Base-by-base conservation (phyloP, 2,329 filamentous ascomycete species). In the Rutstroemia sp. region DNA sequence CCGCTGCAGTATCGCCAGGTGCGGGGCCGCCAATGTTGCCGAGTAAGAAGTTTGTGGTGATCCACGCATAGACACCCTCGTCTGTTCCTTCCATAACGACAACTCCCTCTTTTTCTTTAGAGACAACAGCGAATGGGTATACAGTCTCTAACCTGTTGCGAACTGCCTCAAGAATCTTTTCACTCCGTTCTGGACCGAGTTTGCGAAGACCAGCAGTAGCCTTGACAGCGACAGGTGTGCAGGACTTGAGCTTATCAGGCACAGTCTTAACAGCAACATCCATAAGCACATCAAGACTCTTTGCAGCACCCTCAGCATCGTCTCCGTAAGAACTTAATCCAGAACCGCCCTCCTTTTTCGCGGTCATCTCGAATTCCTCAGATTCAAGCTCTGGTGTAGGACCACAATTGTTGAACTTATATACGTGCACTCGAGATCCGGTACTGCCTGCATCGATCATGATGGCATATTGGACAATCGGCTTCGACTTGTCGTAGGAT, bases 391-490 rank as follows among this genome's bases (percentile, higher is more conserved):
- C 92, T 25, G 94, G 94, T n/a, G 92, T 92, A 7, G 89, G 76
- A 12, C 92, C 94, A 75, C 92, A 99, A 77, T 97, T 97, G 79
- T 97, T 97, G 82, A 97, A 99, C 70, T 91, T 89, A 80, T 96
- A 99, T 58, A 97, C 91, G 76, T 99, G 95, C 70, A 99, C 96
- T 66, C 94, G 88, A 59, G 94, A 97, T 59, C 94, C 94, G 54
- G 94, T 97, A 77, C 92, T 97, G 66, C 94, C 94, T 48, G 94
- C 94, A 73, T 99, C 94, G 68, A 99, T 89, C 94, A 99, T 99
- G 68, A 97, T 82, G 60, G 94, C 95, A 76, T 97, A 99, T 71
- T 99, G 94, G 60, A 96, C 86, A 63, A 99, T 83, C 50, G 94
- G 92, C 76, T 96, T 97, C 63, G 90, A 87, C 68, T 88, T 84